Conservation (phyloP, 345 rosid genomes). For the Brassica rapa region DNA sequence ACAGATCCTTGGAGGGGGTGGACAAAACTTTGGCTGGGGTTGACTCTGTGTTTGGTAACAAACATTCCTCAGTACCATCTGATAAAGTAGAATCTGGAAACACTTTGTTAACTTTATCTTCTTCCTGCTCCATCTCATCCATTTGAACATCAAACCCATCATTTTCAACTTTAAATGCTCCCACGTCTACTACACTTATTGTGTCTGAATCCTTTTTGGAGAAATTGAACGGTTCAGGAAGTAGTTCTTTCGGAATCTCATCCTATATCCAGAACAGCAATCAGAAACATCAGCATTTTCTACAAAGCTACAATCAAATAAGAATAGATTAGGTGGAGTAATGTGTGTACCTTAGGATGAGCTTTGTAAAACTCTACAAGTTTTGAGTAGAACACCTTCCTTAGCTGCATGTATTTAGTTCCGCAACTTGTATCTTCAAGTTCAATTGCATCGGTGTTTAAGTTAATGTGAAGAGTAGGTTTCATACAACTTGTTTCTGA, state of each 20-base stretch:
- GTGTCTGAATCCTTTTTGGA: constrained; percentile 11
- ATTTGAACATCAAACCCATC: constrained; percentile 22
- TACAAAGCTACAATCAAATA: not conserved
- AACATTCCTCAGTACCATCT: not conserved
- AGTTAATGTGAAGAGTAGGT: constrained; percentile 65
- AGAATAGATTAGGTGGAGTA: not conserved
- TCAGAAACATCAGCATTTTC: not conserved
- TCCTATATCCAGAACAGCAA: constrained; percentile 47
- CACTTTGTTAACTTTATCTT: not conserved
- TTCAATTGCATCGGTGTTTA: constrained; percentile 51
- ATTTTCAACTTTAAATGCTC: constrained; percentile 13
- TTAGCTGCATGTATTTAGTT: constrained; percentile 49
- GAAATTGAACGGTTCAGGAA: constrained; percentile 83
- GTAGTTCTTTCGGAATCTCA: constrained; percentile 67
- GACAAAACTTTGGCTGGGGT: constrained; percentile 36
- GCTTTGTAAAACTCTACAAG: constrained; percentile 55
- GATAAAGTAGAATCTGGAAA: constrained; percentile 18
- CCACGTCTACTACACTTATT: not conserved
- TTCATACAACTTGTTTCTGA: constrained; percentile 70
- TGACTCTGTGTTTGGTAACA: constrained; percentile 12
- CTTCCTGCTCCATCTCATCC: constrained; percentile 26
- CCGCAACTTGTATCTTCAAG: constrained; percentile 44
- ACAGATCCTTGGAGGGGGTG: constrained; percentile 38
- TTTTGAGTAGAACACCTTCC: constrained; percentile 61
- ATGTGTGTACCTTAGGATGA: constrained; percentile 66